phyloP scores from a whole-genome alignment of 2,329 filamentous ascomycete species.

The Emericellopsis atlantica region DNA sequence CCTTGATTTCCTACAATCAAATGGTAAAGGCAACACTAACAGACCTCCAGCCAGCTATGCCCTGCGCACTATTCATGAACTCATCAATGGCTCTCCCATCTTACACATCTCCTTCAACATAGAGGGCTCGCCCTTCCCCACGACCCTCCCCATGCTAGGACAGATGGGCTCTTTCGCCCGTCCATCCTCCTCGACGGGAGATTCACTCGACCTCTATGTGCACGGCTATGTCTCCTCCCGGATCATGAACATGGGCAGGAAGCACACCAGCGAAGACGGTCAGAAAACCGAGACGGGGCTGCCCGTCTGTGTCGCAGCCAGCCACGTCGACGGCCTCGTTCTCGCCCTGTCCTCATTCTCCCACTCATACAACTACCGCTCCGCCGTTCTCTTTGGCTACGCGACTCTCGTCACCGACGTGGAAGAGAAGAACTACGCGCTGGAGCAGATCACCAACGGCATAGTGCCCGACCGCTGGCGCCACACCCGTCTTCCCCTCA shows the following conservation, averaged over 20 bases:
- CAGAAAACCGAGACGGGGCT: conserved; percentile 31
- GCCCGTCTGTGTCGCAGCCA: conserved; percentile 60
- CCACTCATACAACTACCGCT: conserved; percentile 82
- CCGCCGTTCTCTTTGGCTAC: conserved; percentile 64
- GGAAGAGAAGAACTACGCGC: conserved; percentile 64
- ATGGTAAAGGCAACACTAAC: not conserved
- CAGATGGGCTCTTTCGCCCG: conserved; percentile 61
- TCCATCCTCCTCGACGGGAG: conserved; percentile 45
- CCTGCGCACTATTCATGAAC: conserved; percentile 56
- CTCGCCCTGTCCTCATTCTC: conserved; percentile 67
- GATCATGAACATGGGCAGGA: conserved; percentile 52
- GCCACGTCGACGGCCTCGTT: conserved; percentile 67
- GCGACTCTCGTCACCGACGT: conserved; percentile 53
- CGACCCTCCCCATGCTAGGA: conserved; percentile 75
- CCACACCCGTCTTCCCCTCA: conserved; percentile 57
- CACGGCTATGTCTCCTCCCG: conserved; percentile 76
- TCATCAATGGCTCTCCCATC: conserved; percentile 63
- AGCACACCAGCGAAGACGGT: not conserved
- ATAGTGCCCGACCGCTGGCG: conserved; percentile 59
- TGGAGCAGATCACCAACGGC: conserved; percentile 65
- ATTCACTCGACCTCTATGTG: conserved; percentile 65
- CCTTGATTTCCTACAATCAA: not conserved
- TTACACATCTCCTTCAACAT: conserved; percentile 69
- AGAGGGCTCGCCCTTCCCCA: conserved; percentile 55
- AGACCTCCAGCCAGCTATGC: conserved; percentile 51